Percentiles rank a stretch among this genome's conserved stretches.
Conservation (phyloP, 1,284 basidiomycete species). For the Ceratobasidium sp. region DNA sequence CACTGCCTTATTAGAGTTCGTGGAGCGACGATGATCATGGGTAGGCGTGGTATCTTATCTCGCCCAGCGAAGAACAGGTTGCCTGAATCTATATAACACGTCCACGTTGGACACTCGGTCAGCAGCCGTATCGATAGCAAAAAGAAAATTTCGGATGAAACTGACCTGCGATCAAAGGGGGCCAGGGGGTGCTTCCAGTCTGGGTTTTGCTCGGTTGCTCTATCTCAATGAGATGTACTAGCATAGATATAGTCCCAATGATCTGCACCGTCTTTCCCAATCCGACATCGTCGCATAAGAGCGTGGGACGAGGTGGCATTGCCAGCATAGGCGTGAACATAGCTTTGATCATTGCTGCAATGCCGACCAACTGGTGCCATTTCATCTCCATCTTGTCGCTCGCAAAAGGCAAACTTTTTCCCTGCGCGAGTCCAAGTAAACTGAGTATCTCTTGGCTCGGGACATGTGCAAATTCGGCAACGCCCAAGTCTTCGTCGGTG, state of each 20-base stretch:
- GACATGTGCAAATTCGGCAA: conserved; percentile 4
- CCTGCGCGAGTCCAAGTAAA: background rate
- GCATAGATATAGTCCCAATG: background rate
- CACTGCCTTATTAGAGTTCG: conserved; percentile 2
- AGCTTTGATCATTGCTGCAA: background rate
- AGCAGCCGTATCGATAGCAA: background rate
- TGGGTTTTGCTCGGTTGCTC: background rate
- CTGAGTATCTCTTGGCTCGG: background rate
- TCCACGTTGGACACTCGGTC: background rate
- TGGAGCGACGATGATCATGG: background rate
- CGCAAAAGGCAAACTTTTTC: background rate
- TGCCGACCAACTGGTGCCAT: background rate
- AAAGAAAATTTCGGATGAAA: background rate
- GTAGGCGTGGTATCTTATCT: conserved; percentile 1
- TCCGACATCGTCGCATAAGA: conserved; percentile 17
- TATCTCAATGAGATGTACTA: conserved; percentile 1
- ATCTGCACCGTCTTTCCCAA: conserved; percentile 15
- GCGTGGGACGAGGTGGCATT: background rate
- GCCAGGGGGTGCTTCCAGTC: background rate
- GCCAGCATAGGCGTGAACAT: background rate
- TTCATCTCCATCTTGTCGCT: background rate
- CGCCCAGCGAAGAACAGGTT: conserved; percentile 20
- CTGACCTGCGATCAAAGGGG: conserved; percentile 8
- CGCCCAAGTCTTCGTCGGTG: background rate
- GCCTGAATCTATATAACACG: background rate